These are phyloP conservation scores for Ascochyta pisi DNA, from an alignment of 2,329 filamentous ascomycete species.

Conservation along the genomic window DNA sequence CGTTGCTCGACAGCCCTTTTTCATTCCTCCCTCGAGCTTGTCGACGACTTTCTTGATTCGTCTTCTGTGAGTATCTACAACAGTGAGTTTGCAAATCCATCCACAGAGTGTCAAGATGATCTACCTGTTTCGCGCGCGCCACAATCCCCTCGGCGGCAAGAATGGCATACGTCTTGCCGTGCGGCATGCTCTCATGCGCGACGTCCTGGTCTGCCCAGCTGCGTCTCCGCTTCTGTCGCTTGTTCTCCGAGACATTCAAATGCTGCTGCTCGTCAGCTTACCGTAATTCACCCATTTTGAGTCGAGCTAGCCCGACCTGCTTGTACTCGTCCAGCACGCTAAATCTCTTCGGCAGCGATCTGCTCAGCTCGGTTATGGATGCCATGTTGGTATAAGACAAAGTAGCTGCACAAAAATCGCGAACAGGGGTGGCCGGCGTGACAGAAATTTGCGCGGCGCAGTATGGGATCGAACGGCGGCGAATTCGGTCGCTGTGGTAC, in stretches of 20 bases:
- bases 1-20: background rate
- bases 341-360: conserved; percentile 5
- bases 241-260: conserved; percentile 8
- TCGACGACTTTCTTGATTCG: conserved; percentile 6
- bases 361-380: background rate
- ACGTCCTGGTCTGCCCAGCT: conserved; percentile 16
- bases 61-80: conserved; percentile 7
- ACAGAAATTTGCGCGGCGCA: too few relatives aligned
- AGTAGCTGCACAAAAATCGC: background rate
- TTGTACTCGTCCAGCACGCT: conserved; percentile 16
- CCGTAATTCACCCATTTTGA: too few relatives aligned
- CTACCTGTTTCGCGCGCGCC: conserved; percentile 8
- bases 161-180: conserved; percentile 14
- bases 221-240: conserved; percentile 2
- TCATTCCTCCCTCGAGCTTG: background rate
- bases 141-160: conserved; percentile 15
- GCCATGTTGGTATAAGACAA: background rate
- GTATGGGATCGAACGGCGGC: background rate
- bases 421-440: background rate
- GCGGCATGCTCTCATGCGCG: conserved; percentile 10
- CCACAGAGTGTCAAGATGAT: accelerated
- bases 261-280: background rate
- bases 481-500: background rate
- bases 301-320: background rate
- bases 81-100: background rate